Evolutionary conservation across 345 rosid species (phyloP), one percentile per base, ranked within the genome.

Genomic region (Clarkia xantiana): DNA sequence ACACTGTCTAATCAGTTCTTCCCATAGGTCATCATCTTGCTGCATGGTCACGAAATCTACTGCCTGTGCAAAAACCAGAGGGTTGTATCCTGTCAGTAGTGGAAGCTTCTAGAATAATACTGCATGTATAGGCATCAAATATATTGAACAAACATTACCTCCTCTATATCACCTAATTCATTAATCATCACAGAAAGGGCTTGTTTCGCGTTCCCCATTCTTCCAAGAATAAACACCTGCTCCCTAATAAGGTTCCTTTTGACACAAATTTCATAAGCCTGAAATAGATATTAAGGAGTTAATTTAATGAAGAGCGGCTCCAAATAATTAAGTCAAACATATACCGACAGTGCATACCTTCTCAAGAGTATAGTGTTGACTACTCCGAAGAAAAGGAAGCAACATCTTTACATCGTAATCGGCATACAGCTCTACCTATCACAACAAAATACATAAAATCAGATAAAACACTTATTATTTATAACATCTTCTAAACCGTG

Each of bases 21-120:
- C 96, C 99, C 99, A 93, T 49, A 93, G 88, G 18, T 87, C 96
- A 67, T 93, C 99, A 60, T 93, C 95, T 54, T 93, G 96, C 74
- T 93, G 99, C 88, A 77, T 67, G 19, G 73, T 80, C 34, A 93
- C 99, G 65, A 87, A 93, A 70, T 93, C 99, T 56, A 93, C 99
- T 58, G 96, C 99, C 99, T 93, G 93, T 64, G 60, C 42, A 66
- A 45, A 60, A 65, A 57, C 54, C 59, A 20, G 44, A 51, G 48
- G 18, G 54, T 56, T 19, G 55, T 47, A 19, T 62, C 38, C 47
- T 16, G 12, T 18, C 10, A 15, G 8, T 29, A 29, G 0, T 29
- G 36, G 9, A 29, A 29, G 36, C 36, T 29, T 29, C 36, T n/a
- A n/a, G 8, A 29, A 29, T 29, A 29, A 0, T 7, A 29, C 36